Evolutionary conservation across 2,329 filamentous ascomycete genomes (phyloP), one percentile per base, ranked within the genome.

Genomic region (Gremmenia infestans): DNA sequence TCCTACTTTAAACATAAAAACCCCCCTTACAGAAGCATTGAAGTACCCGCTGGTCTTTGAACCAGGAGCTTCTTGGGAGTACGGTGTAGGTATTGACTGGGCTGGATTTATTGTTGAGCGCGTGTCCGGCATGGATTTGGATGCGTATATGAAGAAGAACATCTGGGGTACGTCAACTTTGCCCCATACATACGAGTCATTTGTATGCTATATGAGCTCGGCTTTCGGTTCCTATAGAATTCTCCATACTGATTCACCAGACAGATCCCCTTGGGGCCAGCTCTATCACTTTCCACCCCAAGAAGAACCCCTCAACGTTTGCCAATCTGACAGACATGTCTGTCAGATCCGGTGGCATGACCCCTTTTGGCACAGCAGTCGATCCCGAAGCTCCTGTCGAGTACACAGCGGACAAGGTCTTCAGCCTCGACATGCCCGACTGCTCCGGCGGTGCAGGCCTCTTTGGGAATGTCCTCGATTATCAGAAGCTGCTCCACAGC

Each of bases 1-100:
- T 6, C 49, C 48, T 2, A 22, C 5, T 8, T 5, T 58, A 0
- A 45, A 39, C 14, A 48, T 48, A 5, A 22, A 22, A 15, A 9
- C 5, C 3, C 15, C 53, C 7, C 7, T 59, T 5, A 56, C 52
- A 2, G 53, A 59, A 23, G 46, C 48, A 9, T 54, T 46, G 22
- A 52, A 43, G 12, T 55, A 49, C 6, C 84, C 85, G 0, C 70
- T 89, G 14, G 67, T 87, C 0, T 84, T 85, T 60, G 83, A 87
- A 60, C 85, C 86, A 0, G 85, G 85, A 0, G 76, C 78, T 23
- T 73, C 72, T 3, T 88, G 82, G 80, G 76, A 81, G 55, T 87
- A 88, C 22, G 75, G 79, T 2, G 72, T 72, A 6, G 68, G 68
- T 11, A 70, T 82, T 7, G 80, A 83, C 62, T 83, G 79, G 80